These are phyloP conservation scores for Selaginella moellendorffii DNA, from an alignment of 75 land plant genomes.

Conservation along the genomic window DNA sequence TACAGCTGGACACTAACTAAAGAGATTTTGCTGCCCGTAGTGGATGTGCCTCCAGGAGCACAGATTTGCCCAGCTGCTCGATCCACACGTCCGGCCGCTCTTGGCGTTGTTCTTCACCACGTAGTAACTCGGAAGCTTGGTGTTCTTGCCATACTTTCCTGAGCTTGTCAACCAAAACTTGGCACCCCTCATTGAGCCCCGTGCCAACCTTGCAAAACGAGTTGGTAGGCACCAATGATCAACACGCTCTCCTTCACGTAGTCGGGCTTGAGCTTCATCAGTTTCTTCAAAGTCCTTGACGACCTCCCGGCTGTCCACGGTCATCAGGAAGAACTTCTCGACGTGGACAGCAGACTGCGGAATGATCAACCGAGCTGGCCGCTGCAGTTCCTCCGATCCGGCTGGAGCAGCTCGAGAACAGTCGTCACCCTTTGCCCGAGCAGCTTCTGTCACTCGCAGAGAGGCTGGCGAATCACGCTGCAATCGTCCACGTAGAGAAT, in stretches of 20 bases:
- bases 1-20: too few relatives aligned
- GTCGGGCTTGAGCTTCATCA: constrained; percentile 94
- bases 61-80: constrained; percentile 88
- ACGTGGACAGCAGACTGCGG: constrained; percentile 54
- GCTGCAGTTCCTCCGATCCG: constrained; percentile 22
- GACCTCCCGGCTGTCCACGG: constrained; percentile 85
- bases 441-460: constrained; percentile 68
- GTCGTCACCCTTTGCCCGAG: constrained; percentile 45
- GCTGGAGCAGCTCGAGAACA: constrained; percentile 70
- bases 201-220: constrained; percentile 94
- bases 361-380: constrained; percentile 55
- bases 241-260: constrained; percentile 95
- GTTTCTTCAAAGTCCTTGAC: constrained; percentile 94
- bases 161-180: constrained; percentile 61
- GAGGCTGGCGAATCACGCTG: constrained; percentile 81
- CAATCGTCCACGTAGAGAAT: constrained; percentile 77
- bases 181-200: constrained; percentile 75
- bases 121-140: constrained; percentile 61
- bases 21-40: constrained; percentile 9
- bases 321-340: constrained; percentile 70
- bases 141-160: constrained; percentile 56
- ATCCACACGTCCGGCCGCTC: constrained; percentile 98
- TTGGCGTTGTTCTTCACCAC: constrained; percentile 72
- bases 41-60: constrained; percentile 32
- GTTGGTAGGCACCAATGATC: constrained; percentile 55